phyloP scores from a whole-genome alignment of 2,329 filamentous ascomycete genomes.

The Alternaria panax region DNA sequence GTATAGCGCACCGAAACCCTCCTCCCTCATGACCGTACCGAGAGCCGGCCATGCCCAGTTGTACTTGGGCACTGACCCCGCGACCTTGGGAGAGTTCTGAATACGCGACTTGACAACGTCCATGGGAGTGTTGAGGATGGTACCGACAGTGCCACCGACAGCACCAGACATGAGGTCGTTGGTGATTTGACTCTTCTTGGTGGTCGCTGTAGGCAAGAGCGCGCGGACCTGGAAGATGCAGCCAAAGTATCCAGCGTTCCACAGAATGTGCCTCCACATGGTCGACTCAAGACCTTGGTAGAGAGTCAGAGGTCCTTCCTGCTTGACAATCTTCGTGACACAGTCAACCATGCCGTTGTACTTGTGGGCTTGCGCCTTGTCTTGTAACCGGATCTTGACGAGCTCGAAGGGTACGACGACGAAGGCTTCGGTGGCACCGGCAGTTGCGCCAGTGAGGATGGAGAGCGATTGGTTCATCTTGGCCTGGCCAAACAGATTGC shows the following conservation, averaged over 20 bases:
- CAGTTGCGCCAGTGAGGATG: conserved; percentile 90
- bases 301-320: conserved; percentile 84
- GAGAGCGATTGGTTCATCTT: conserved; percentile 94
- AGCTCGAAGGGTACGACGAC: conserved; percentile 98
- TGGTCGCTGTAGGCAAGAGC: conserved; percentile 80
- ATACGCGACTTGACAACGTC: conserved; percentile 98
- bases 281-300: conserved; percentile 98
- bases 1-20: conserved; percentile 90
- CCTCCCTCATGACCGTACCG: conserved; percentile 86
- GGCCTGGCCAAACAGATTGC: conserved; percentile 79
- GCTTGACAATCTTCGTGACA: conserved; percentile 79
- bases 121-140: conserved; percentile 92
- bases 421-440: conserved; percentile 93
- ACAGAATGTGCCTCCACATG: conserved; percentile 91
- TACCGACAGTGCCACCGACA: conserved; percentile 88
- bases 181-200: conserved; percentile 79
- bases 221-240: conserved; percentile 97
- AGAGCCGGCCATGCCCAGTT: conserved; percentile 97
- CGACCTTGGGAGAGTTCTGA: conserved; percentile 86
- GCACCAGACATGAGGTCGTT: conserved; percentile 90
- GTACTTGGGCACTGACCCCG: conserved; percentile 89
- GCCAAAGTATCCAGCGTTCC: conserved; percentile 97
- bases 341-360: conserved; percentile 85
- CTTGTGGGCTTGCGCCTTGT: conserved; percentile 89
- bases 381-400: conserved; percentile 97